phyloP scores from a whole-genome alignment of 2,329 filamentous ascomycete genomes.

The Talaromyces sp. region DNA sequence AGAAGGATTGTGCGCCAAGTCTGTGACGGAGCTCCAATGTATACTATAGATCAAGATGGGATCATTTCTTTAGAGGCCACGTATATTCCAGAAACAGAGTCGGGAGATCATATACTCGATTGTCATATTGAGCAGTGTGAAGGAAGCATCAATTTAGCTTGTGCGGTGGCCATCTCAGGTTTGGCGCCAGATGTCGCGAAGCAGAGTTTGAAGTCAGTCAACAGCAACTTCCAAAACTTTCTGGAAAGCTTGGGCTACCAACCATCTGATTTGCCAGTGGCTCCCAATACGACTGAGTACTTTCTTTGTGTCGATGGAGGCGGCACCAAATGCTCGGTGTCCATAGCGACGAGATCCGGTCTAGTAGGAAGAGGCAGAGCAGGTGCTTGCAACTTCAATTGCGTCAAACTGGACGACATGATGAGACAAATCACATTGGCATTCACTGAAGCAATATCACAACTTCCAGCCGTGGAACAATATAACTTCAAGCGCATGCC shows the following conservation, averaged over 20 bases:
- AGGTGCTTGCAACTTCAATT: slow-evolving; percentile 2
- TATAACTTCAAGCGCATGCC: neutral
- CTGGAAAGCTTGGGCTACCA: neutral
- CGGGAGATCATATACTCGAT: neutral
- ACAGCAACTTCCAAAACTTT: neutral
- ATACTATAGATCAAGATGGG: neutral
- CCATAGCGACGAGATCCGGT: neutral
- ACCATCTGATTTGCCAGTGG: neutral
- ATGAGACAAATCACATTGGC: neutral
- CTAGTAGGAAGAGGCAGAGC: neutral
- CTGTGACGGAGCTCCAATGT: neutral
- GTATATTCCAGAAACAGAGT: neutral
- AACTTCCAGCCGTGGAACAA: neutral
- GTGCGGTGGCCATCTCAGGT: neutral
- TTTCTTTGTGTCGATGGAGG: slow-evolving; percentile 6
- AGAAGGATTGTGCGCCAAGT: neutral
- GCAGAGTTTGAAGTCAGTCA: neutral
- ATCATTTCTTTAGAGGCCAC: neutral
- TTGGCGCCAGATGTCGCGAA: neutral
- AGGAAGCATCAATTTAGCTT: neutral
- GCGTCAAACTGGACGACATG: neutral
- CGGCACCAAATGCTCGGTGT: slow-evolving; percentile 6
- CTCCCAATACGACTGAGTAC: neutral
- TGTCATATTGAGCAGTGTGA: neutral
- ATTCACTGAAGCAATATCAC: neutral